Conservation (phyloP, 257 asterid genomes). For the Henckelia pumila region DNA sequence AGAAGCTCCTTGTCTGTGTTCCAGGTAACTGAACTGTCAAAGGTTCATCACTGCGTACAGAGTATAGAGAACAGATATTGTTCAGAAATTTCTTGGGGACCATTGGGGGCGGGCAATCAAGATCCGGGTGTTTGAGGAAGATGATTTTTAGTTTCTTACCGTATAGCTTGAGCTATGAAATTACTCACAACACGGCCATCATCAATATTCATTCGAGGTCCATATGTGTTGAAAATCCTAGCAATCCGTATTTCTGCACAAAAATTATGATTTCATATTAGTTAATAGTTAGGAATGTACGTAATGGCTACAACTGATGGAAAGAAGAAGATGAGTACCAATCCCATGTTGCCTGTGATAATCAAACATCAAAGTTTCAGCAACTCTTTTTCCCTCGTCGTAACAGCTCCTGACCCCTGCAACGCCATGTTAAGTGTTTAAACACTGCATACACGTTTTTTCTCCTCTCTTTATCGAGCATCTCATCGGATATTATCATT, state of each 20-base stretch:
- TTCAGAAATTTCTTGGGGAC: background rate
- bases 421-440: slow-evolving; percentile 16
- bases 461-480: background rate
- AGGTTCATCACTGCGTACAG: slow-evolving; percentile 69
- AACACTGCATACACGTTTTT: background rate
- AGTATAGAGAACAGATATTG: slow-evolving; percentile 2
- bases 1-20: slow-evolving; percentile 95
- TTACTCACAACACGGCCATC: slow-evolving; percentile 99
- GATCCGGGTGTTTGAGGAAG: background rate
- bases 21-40: slow-evolving; percentile 98
- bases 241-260: slow-evolving; percentile 84
- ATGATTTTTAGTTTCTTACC: slow-evolving; percentile 54
- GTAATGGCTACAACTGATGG: background rate
- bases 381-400: slow-evolving; percentile 89
- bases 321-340: slow-evolving; percentile 40
- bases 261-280: background rate
- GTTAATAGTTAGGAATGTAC: background rate
- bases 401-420: slow-evolving; percentile 97
- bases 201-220: slow-evolving; percentile 97
- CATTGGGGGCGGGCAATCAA: background rate
- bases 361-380: slow-evolving; percentile 37
- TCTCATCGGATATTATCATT: background rate
- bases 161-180: slow-evolving; percentile 94
- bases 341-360: slow-evolving; percentile 96
- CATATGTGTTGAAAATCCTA: slow-evolving; percentile 92